A percentile compares a stretch with the other conserved stretches of the same genome.
Conservation (phyloP, 2,329 filamentous ascomycete species). For the Penicillium hordei region DNA sequence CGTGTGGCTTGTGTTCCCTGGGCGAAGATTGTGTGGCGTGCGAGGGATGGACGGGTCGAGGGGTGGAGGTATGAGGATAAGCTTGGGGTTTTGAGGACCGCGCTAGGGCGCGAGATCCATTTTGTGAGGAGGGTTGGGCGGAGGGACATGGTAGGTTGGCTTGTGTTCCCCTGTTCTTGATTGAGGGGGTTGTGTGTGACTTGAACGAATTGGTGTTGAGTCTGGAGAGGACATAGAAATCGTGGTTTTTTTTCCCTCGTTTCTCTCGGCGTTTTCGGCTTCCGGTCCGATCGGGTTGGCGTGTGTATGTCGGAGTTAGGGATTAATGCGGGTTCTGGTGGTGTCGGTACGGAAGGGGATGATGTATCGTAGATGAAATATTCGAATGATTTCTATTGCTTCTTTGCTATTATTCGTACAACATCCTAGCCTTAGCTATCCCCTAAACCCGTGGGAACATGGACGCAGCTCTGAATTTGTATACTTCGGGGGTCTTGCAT, state of each 20-base stretch:
- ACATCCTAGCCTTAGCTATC: background rate
- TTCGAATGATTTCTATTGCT: background rate
- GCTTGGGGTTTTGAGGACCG: conserved; percentile 14
- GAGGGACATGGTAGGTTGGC: conserved; percentile 11
- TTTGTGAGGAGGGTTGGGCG: conserved; percentile 17
- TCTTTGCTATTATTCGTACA: background rate
- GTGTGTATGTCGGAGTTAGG: conserved; percentile 4
- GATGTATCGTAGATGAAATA: background rate
- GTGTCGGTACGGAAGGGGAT: background rate
- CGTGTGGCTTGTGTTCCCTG: background rate
- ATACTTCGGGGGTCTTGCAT: background rate
- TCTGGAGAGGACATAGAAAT: background rate
- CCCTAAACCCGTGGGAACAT: background rate
- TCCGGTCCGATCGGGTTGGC: conserved; percentile 11
- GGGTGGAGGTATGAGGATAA: background rate
- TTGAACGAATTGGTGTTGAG: background rate
- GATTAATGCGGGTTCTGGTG: background rate
- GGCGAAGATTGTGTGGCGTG: conserved; percentile 6
- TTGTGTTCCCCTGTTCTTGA: background rate
- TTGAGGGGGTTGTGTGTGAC: background rate
- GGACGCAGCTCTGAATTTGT: background rate
- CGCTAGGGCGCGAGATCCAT: conserved; percentile 24
- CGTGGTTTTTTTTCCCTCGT: background rate
- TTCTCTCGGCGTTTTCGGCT: conserved; percentile 13
- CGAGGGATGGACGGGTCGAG: background rate